Evolutionary conservation across 2,329 filamentous ascomycete species (phyloP).

Genomic region (Byssothecium circinans): DNA sequence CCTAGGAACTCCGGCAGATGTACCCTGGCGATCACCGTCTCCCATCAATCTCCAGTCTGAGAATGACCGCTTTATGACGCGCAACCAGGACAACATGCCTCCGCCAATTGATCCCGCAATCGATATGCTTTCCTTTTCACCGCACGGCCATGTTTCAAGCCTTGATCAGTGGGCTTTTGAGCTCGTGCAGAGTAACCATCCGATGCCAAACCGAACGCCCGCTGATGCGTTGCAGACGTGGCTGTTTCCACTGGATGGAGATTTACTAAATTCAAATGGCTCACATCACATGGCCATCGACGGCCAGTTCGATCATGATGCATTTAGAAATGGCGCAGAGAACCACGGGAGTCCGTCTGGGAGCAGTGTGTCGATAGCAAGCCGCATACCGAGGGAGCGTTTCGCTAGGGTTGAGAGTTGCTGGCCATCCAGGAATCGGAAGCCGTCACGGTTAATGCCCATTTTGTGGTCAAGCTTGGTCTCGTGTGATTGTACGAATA

Average conservation of each 20-base stretch:
- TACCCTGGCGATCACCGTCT: conserved; percentile 40
- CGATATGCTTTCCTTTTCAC: conserved; percentile 40
- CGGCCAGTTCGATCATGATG: conserved; percentile 34
- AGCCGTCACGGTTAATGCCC: conserved; percentile 36
- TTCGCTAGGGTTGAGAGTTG: conserved; percentile 45
- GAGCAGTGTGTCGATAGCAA: conserved; percentile 41
- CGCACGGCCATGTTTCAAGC: conserved; percentile 37
- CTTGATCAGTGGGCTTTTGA: conserved; percentile 44
- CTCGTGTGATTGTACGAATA: conserved; percentile 34
- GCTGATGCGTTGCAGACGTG: conserved; percentile 42
- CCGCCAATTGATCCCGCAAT: conserved; percentile 43
- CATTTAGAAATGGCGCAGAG: conserved; percentile 23
- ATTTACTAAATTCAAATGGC: conserved; percentile 28
- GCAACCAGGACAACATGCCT: conserved; percentile 29
- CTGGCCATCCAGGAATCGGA: conserved; percentile 40
- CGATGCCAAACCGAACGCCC: conserved; percentile 39
- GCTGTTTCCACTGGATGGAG: conserved; percentile 40
- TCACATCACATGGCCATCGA: conserved; percentile 36
- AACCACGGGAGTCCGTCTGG: conserved; percentile 38
- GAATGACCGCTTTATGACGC: conserved; percentile 25
- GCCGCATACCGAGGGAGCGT: conserved; percentile 41
- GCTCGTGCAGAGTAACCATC: conserved; percentile 41
- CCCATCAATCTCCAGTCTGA: conserved; percentile 31
- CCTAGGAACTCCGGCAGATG: conserved; percentile 35
- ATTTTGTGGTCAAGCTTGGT: conserved; percentile 40